Percentiles rank a stretch among this genome's conserved stretches.
Evolutionary conservation across 73 alveolate species (phyloP).

Genomic region (Paramecium bursaria): DNA sequence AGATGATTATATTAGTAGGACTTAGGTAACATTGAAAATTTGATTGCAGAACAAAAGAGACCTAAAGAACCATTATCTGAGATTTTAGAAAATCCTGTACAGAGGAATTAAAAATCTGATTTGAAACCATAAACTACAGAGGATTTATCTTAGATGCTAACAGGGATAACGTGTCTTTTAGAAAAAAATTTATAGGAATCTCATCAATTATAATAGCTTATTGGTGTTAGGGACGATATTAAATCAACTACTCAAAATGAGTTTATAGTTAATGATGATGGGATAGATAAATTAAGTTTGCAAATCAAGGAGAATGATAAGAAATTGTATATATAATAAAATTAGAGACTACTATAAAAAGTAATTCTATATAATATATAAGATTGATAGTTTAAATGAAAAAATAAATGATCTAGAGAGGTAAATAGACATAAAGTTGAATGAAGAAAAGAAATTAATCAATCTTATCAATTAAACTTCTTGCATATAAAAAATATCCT

Average conservation of each 20-base stretch:
- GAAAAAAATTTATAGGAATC: constrained; percentile 49
- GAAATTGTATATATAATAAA: neutral
- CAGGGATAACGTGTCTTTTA: neutral
- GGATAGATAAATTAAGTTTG: no score
- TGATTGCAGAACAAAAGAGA: neutral
- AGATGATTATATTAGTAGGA: neutral
- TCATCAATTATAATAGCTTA: constrained; percentile 2
- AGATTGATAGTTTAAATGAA: constrained; percentile 28
- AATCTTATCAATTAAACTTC: constrained; percentile 17
- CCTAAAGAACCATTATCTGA: constrained; percentile 4
- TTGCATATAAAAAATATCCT: constrained; percentile 12
- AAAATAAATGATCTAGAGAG: neutral
- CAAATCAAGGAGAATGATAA: constrained; percentile 10
- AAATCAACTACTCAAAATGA: neutral
- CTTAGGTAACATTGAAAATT: neutral
- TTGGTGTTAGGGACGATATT: neutral
- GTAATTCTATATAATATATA: no score
- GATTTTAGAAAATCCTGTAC: neutral
- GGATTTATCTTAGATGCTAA: neutral
- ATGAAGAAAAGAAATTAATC: neutral
- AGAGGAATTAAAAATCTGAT: neutral
- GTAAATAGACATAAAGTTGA: neutral
- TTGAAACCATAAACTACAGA: no score
- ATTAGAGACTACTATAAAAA: neutral
- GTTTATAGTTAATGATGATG: no score